These are phyloP conservation scores for Leptodontidium sp. DNA, from an alignment of 2,329 filamentous ascomycete genomes.

Conservation along the genomic window DNA sequence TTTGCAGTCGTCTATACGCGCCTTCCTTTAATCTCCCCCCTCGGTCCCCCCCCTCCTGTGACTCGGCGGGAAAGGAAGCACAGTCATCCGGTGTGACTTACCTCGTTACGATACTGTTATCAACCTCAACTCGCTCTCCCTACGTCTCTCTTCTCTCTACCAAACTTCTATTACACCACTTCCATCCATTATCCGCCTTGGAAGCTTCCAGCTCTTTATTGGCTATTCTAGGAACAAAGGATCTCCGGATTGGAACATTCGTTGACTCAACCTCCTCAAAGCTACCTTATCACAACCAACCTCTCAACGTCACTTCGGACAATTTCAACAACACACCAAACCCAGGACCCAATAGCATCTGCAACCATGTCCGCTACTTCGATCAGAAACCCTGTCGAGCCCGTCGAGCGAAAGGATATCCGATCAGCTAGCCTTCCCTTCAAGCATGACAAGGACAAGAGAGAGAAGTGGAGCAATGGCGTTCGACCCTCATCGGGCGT, in stretches of 20 bases:
- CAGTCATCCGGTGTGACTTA: conserved; percentile 41
- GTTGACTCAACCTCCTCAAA: conserved; percentile 24
- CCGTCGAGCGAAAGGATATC: conserved; percentile 42
- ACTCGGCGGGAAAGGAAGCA: conserved; percentile 23
- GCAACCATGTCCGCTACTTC: conserved; percentile 33
- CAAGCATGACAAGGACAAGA: conserved; percentile 46
- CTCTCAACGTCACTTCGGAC: conserved; percentile 13
- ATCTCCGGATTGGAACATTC: conserved; percentile 22
- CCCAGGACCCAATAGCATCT: background rate
- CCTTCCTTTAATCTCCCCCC: conserved; percentile 12
- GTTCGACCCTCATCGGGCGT: conserved; percentile 37
- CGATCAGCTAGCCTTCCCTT: conserved; percentile 41
- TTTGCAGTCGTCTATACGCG: conserved; percentile 14
- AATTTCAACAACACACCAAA: conserved; percentile 20
- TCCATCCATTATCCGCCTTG: conserved; percentile 1
- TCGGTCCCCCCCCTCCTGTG: conserved; percentile 21
- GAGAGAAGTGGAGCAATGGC: conserved; percentile 44
- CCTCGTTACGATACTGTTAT: conserved; percentile 36
- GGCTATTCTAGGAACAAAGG: conserved; percentile 26
- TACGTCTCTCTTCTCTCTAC: conserved; percentile 21
- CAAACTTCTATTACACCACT: conserved; percentile 8
- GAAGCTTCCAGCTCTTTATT: conserved; percentile 17
- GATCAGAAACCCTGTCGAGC: conserved; percentile 29
- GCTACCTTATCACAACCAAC: conserved; percentile 17
- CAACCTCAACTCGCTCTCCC: conserved; percentile 22